Evolutionary conservation across 116 monocot genomes (phyloP), one percentile per base, ranked within the genome.

Genomic region (Cymodocea nodosa): DNA sequence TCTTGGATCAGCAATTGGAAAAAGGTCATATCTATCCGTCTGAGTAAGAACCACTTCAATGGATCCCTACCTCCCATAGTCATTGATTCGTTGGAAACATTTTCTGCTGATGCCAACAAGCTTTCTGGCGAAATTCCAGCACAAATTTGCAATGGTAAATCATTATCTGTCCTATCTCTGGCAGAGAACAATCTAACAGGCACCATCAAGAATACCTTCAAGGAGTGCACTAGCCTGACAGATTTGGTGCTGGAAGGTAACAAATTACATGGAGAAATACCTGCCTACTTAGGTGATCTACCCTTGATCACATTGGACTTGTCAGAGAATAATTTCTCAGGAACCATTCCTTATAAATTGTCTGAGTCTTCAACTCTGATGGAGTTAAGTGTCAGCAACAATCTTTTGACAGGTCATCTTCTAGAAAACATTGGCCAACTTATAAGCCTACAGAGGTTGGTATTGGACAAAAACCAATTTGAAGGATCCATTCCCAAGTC

Each of bases 1-100:
- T 19, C 62, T 35, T 86, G 89, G 86, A 80, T 94, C 9, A 60
- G 56, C 44, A 84, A 82, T 59, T 94, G 94, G 94, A 84, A 79
- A 65, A 70, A 50, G 10, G 78, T 35, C 5, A 72, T 22, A 3
- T 72, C 81, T 15, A 73, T 94, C 52, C 70, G 82, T 18, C 73
- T 94, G 64, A 75, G 63, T 25, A 86, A 84, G 77, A 94, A 94
- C 53, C 37, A 20, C n/a, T 94, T 94, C 62, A 66, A 13, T 60
- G 89, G 94, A 50, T 63, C 37, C 53, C 74, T 74, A 34, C 79
- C 73, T 59, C 65, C 79, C 30, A 10, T 79, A 64, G 59, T 18
- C 23, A 44, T 79, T 9, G 73, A 64, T 23, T 68, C 58, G 5
- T 23, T 79, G 59, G 49, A 23, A 16, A 60, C 70, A 23, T 79